phyloP scores from a whole-genome alignment of 2,329 filamentous ascomycete species.

The Fusarium gaditjirri region DNA sequence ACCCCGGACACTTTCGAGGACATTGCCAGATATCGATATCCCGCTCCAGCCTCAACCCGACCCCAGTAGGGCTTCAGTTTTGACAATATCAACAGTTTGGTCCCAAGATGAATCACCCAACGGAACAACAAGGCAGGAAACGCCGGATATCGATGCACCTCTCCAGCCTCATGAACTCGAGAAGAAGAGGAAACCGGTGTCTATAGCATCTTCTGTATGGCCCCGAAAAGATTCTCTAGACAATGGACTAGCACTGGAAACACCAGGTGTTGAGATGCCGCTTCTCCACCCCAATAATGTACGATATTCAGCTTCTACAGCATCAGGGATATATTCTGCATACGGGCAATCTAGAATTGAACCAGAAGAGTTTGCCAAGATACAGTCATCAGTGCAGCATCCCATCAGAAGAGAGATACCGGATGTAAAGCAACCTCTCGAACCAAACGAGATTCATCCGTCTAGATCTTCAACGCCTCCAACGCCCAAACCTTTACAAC shows the following conservation, averaged over 20 bases:
- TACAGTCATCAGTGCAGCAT: constrained; percentile 4
- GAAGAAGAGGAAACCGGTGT: constrained; percentile 10
- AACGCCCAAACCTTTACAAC: constrained; percentile 12
- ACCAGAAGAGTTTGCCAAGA: constrained; percentile 20
- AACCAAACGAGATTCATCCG: constrained; percentile 7
- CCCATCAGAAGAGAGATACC: constrained; percentile 15
- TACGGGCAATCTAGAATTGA: background rate
- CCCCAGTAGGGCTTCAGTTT: constrained; percentile 15
- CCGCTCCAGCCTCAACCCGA: constrained; percentile 7
- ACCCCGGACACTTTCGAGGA: constrained; percentile 21
- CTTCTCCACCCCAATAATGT: constrained; percentile 16
- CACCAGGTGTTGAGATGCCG: constrained; percentile 10
- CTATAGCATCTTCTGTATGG: constrained; percentile 19
- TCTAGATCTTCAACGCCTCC: constrained; percentile 16
- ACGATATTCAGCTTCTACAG: constrained; percentile 28
- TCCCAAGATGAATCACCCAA: constrained; percentile 10
- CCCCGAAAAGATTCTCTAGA: background rate
- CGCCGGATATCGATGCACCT: constrained; percentile 20
- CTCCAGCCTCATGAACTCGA: constrained; percentile 19
- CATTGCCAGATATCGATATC: constrained; percentile 24
- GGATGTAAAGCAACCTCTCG: constrained; percentile 10
- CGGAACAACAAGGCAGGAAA: constrained; percentile 1
- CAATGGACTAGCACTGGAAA: constrained; percentile 2
- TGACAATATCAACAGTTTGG: constrained; percentile 29
- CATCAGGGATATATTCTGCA: constrained; percentile 24